These are phyloP conservation scores for Beta corolliflora DNA, from an alignment of 179 eudicot genomes.

Conservation along the genomic window DNA sequence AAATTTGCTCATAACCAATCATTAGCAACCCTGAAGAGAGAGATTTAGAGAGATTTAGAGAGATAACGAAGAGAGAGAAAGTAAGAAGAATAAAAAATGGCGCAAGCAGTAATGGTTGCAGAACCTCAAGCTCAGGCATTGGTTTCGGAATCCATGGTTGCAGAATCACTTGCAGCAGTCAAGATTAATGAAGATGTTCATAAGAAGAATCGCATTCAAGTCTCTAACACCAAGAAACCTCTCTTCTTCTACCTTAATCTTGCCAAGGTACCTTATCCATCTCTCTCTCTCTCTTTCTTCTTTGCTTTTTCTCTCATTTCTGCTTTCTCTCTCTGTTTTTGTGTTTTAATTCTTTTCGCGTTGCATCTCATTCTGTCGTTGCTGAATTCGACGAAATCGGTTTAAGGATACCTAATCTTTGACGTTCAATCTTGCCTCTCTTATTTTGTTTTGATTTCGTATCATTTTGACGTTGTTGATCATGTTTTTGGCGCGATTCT, in stretches of 20 bases:
- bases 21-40: background rate
- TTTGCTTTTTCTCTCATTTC: background rate
- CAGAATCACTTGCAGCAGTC: background rate
- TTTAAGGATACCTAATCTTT: background rate
- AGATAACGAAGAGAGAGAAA: background rate
- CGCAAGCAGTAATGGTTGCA: conserved; percentile 24
- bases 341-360: background rate
- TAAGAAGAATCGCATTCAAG: conserved; percentile 53
- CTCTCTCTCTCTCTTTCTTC: too few species aligned
- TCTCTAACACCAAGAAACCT: conserved; percentile 51
- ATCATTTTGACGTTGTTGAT: background rate
- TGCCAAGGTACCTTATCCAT: too few species aligned
- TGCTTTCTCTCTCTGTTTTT: background rate
- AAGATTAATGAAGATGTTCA: conserved; percentile 14
- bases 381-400: background rate
- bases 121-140: conserved; percentile 3
- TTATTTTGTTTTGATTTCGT: too few species aligned
- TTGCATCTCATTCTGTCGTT: background rate
- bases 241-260: conserved; percentile 54
- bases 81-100: conserved; percentile 17
- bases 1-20: background rate
- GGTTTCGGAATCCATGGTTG: background rate
- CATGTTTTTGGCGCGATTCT: background rate
- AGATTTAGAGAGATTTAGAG: background rate
- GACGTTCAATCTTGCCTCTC: background rate